These are phyloP conservation scores for Basipetospora chlamydospora DNA, from an alignment of 2,329 filamentous ascomycete genomes.

Conservation along the genomic window DNA sequence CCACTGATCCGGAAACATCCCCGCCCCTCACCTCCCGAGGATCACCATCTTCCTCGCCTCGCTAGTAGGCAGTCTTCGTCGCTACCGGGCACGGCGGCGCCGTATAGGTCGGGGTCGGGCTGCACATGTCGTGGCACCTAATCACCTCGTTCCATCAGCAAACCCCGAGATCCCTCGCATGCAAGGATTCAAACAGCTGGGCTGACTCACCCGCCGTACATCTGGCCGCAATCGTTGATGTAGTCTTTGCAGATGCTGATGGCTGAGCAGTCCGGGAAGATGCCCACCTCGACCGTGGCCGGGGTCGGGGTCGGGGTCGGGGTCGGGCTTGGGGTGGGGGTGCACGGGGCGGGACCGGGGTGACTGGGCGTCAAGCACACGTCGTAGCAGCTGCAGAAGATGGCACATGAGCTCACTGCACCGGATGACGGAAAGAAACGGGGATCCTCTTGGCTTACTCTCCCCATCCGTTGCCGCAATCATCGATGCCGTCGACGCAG, in stretches of 20 bases:
- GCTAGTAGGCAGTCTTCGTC: too few relatives aligned
- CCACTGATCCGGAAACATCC: too few relatives aligned
- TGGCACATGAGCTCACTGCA: background rate
- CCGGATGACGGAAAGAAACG: background rate
- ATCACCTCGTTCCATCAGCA: too few relatives aligned
- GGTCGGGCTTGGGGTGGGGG: too few relatives aligned
- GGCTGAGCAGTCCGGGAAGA: background rate
- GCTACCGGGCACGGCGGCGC: background rate
- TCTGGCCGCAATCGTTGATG: slow-evolving; percentile 4
- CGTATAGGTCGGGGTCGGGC: slow-evolving; percentile 1
- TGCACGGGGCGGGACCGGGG: too few relatives aligned
- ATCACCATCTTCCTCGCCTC: too few relatives aligned
- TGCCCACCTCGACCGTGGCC: background rate
- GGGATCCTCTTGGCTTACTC: slow-evolving; percentile 1
- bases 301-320: background rate
- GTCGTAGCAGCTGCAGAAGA: background rate
- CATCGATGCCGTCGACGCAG: slow-evolving; percentile 4
- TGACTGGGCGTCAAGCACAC: background rate
- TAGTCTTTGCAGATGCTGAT: slow-evolving; percentile 6
- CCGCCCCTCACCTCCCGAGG: too few relatives aligned
- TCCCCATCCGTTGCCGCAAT: slow-evolving; percentile 4
- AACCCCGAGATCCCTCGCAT: too few relatives aligned
- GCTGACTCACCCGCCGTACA: slow-evolving; percentile 5
- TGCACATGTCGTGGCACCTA: background rate
- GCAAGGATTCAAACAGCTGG: background rate